Conservation (phyloP, 2,329 filamentous ascomycete genomes). For the Fusarium sacchari region DNA sequence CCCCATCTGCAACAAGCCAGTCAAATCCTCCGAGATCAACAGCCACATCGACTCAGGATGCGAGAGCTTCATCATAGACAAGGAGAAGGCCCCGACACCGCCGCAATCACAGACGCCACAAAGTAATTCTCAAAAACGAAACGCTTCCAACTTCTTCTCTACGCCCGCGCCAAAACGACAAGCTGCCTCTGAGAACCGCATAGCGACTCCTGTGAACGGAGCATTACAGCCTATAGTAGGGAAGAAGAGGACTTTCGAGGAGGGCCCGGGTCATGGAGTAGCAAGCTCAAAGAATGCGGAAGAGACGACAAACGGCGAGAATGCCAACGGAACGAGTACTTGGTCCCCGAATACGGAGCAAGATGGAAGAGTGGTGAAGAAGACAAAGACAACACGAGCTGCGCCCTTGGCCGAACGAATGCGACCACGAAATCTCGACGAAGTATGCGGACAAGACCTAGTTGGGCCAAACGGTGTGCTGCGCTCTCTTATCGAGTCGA, state of each 20-base stretch:
- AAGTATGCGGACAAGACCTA: slow-evolving; percentile 91
- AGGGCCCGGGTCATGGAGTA: slow-evolving; percentile 57
- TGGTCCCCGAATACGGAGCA: slow-evolving; percentile 33
- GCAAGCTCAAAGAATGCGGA: slow-evolving; percentile 2
- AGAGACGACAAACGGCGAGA: slow-evolving; percentile 12
- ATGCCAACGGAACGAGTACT: slow-evolving; percentile 2
- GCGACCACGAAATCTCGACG: slow-evolving; percentile 84
- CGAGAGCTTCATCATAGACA: slow-evolving; percentile 70
- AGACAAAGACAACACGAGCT: slow-evolving; percentile 73
- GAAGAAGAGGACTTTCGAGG: slow-evolving; percentile 64
- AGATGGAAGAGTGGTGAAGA: slow-evolving; percentile 65
- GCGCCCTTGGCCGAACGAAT: slow-evolving; percentile 94
- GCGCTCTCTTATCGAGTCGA: slow-evolving; percentile 84
- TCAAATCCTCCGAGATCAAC: slow-evolving; percentile 83
- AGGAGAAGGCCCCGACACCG: slow-evolving; percentile 47
- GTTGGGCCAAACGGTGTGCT: slow-evolving; percentile 87
- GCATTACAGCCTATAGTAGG: slow-evolving; percentile 47
- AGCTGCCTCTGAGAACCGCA: slow-evolving; percentile 47
- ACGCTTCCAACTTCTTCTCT: slow-evolving; percentile 69
- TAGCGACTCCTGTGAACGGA: slow-evolving; percentile 50
- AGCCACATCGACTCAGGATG: slow-evolving; percentile 89
- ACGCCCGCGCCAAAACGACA: slow-evolving; percentile 68
- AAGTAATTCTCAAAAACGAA: slow-evolving; percentile 60
- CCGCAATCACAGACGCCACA: slow-evolving; percentile 47
- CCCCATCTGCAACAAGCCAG: slow-evolving; percentile 81